A percentile compares a stretch with the other conserved stretches of the same genome.
These are phyloP conservation scores for Berkeleyomyces basicola DNA, from an alignment of 2,329 filamentous ascomycete species.

Conservation along the genomic window DNA sequence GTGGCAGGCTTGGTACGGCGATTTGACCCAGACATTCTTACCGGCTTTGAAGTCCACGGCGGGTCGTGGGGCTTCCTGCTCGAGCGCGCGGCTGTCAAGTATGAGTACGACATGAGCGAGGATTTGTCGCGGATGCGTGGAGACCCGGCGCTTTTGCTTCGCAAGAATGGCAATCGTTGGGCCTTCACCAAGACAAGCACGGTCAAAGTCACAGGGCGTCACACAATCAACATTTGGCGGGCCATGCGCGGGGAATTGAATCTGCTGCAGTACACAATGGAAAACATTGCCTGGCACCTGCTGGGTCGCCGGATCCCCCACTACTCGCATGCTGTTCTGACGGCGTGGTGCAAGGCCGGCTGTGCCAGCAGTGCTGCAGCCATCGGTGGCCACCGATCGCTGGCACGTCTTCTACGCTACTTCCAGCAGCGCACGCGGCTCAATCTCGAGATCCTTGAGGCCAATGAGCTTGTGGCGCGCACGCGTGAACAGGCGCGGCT, in stretches of 20 bases:
- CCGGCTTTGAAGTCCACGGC: slow-evolving; percentile 88
- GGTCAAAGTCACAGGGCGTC: slow-evolving; percentile 79
- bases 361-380: background rate
- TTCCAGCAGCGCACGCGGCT: slow-evolving; percentile 60
- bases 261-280: slow-evolving; percentile 85
- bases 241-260: slow-evolving; percentile 90
- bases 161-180: slow-evolving; percentile 78
- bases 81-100: slow-evolving; percentile 70
- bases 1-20: slow-evolving; percentile 72
- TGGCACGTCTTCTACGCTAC: slow-evolving; percentile 62
- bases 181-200: slow-evolving; percentile 88
- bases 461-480: slow-evolving; percentile 72
- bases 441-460: slow-evolving; percentile 78
- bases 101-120: slow-evolving; percentile 79
- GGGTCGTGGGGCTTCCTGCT: slow-evolving; percentile 92
- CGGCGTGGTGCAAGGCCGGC: slow-evolving; percentile 49
- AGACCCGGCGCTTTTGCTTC: slow-evolving; percentile 37
- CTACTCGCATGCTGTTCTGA: slow-evolving; percentile 64
- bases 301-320: slow-evolving; percentile 78
- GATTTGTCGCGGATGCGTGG: slow-evolving; percentile 38
- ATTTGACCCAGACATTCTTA: slow-evolving; percentile 81
- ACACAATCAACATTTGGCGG: slow-evolving; percentile 95
- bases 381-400: slow-evolving; percentile 10
- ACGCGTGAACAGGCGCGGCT: slow-evolving; percentile 90
- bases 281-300: slow-evolving; percentile 86